These are phyloP conservation scores for Hordeum marinum DNA, from an alignment of 176 grass and related monocot species.

Conservation along the genomic window DNA sequence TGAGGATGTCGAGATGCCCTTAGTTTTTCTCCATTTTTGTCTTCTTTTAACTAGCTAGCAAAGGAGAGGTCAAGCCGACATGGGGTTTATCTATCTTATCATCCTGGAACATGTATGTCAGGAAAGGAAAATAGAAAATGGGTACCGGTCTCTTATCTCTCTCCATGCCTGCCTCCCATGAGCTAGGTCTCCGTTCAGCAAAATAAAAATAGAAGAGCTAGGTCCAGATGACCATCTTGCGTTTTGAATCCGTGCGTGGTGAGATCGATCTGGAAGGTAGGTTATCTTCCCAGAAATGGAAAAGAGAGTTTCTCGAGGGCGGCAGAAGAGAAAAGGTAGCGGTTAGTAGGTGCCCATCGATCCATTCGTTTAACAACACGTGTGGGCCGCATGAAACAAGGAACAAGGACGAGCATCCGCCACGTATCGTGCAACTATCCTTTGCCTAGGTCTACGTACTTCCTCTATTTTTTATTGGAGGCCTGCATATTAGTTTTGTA, in stretches of 20 bases:
- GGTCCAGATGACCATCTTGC: too few relatives aligned
- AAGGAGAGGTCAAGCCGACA: not conserved
- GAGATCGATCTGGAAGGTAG: not conserved
- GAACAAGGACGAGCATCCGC: too few relatives aligned
- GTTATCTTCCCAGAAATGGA: not conserved
- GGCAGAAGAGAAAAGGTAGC: not conserved
- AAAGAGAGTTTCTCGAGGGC: not conserved
- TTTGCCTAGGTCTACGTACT: too few relatives aligned
- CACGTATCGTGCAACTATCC: too few relatives aligned
- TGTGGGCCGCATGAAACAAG: not conserved
- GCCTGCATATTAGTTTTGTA: too few relatives aligned
- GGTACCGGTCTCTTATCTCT: not conserved
- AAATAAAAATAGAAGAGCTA: too few relatives aligned
- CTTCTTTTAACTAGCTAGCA: not conserved
- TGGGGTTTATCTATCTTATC: not conserved
- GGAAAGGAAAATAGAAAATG: not conserved
- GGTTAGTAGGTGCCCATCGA: not conserved
- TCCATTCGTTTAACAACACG: not conserved
- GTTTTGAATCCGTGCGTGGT: not conserved
- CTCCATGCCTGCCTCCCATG: not conserved
- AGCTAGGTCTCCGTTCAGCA: too few relatives aligned
- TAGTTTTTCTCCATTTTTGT: not conserved
- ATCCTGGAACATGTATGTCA: not conserved
- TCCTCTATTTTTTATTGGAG: too few relatives aligned
- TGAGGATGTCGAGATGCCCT: too few relatives aligned